Base-by-base conservation (phyloP, 495 filamentous ascomycete species). In the Penicilliopsis zonata region DNA sequence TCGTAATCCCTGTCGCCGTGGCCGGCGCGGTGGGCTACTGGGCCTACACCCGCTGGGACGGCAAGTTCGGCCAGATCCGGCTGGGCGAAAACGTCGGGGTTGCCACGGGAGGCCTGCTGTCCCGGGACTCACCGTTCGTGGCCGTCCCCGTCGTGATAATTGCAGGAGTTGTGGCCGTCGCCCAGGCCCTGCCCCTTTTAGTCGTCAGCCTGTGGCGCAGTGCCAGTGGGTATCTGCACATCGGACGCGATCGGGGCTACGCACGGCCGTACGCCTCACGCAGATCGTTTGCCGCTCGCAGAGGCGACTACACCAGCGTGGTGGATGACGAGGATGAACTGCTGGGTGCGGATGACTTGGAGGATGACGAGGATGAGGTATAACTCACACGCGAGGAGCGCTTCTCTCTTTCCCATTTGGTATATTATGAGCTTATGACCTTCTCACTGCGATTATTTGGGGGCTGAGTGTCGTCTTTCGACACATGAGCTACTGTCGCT, bases 321-420 rank as follows among this genome's bases (percentile, higher is more conserved):
- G 85, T 86, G 49, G 77, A 84, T 37, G 90, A 98, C 52, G 90
- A 94, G 57, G 88, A 88, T 35, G 86, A 94, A 58, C 57, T 95
- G 47, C 62, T 96, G 15, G 88, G 88, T 1, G 82, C 85, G 37
- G 90, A 93, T 35, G 87, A 86, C 13, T 28, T 35, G 37, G 87
- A 88, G 2, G 82, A 83, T 36, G 90, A 93, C 31, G 92, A 90
- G 37, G 90, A 95, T 47, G 87, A 94, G 38, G 71, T 76, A 30
- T 82, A 59, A 60, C 25, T 34, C 26, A 29, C 22, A n/a, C 36
- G 20, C n/a, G n/a, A n/a, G n/a, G n/a, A n/a, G n/a, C n/a, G n/a
- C n/a, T n/a, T n/a, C n/a, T n/a, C n/a, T n/a, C n/a, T n/a, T n/a
- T n/a, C n/a, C n/a, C n/a, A n/a, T n/a, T n/a, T n/a, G n/a, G n/a